Evolutionary conservation across 2,329 filamentous ascomycete species (phyloP), one percentile per base, ranked within the genome.

Genomic region (Fusarium proliferatum): DNA sequence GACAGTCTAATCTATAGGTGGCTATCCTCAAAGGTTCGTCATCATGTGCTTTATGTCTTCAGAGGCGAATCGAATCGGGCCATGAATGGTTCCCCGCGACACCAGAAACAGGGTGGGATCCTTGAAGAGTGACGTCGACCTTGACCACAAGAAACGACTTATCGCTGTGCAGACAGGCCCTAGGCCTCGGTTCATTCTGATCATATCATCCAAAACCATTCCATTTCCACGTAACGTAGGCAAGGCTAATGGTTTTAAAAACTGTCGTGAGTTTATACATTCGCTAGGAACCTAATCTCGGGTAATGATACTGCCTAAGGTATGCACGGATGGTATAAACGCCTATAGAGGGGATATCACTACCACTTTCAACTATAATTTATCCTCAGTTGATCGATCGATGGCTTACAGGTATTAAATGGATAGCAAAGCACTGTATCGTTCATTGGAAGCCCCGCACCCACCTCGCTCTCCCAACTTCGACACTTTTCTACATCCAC

Each of bases 111-210:
- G 69, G 76, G 67, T 73, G 43, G 61, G 62, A 75, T 73, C 76
- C 72, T 69, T 56, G 74, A 56, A 63, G 42, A 65, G 76, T 77
- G 76, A 77, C 76, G 76, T 77, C 76, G 76, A 56, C 49, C 64
- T 58, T 68, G 30, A 69, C 49, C 39, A 57, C 56, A 49, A 55
- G 19, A 52, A 58, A 46, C 63, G 30, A 28, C 36, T 21, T 59
- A 10, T 55, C 9, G 19, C 10, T 42, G 30, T 42, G n/a, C 43
- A 52, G 66, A 33, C 41, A 48, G 70, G 34, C 30, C 30, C 30
- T 30, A 30, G 30, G 30, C 71, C 49, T 67, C 55, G 58, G 67
- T 42, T 63, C 38, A 6, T 33, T 48, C 30, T 55, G 26, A 36
- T 39, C 38, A 51, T 38, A 33, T 10, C 17, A 55, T 19, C 23